Evolutionary conservation across 768 basidiomycete species (phyloP), one percentile per base, ranked within the genome.

Genomic region (Galerina marginata): DNA sequence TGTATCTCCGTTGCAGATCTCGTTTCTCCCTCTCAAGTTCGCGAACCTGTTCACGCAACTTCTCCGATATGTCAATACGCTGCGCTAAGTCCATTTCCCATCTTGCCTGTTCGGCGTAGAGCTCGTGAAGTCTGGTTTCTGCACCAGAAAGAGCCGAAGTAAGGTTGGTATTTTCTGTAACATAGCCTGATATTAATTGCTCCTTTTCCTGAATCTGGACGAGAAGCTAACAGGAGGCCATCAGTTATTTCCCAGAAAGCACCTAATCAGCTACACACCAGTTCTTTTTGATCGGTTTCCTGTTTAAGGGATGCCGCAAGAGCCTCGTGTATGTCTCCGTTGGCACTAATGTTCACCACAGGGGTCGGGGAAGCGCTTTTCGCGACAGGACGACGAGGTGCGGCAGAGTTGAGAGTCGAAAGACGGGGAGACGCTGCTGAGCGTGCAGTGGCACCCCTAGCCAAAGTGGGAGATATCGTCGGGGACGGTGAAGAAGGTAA

Each of bases 11-110:
- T 58, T 88, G 87, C 26, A 89, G 44, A 62, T 95, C 94, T 60
- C 92, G 79, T 74, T 92, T 94, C 75, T 96, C 94, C 74, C 87
- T 93, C 77, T 96, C 95, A 16, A 95, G 75, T 60, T 95, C 93
- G 63, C 90, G 88, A 43, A 93, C 83, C 74, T 95, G 91, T 15
- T 80, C 74, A 59, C 94, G 80, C 53, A 96, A 80, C 72, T 94
- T 95, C 61, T 95, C 93, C 39, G 87, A 78, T 39, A 95, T 86
- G 66, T 95, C 92, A 65, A 93, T 87, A 48, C 91, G 87, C 38
- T 91, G 87, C 25, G 87, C 87, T 73, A 95, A 77, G 67, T 95
- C 92, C 61, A 87, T 81, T 72, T 96, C 94, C 77, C 86, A 88
- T 62, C 93, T 86, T 58, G 83, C 80, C 72, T 94, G 92, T 65